Percentiles rank a stretch among this genome's conserved stretches.
Conservation (phyloP, 2,329 filamentous ascomycete species). For the Neonectria faginata region DNA sequence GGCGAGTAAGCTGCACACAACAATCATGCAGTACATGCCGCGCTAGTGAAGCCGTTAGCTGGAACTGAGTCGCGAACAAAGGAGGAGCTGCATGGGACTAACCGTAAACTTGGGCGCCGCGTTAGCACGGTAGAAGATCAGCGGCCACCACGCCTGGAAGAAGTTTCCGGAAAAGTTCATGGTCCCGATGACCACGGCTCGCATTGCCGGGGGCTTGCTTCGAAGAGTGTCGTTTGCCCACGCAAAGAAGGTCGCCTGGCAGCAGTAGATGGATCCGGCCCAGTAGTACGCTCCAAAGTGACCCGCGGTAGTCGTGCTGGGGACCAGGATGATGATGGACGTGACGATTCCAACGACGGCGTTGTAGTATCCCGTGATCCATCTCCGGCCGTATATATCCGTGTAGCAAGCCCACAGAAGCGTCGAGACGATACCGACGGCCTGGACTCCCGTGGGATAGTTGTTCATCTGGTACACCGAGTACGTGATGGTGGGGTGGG, state of each 20-base stretch:
- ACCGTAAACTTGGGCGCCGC: conserved; percentile 27
- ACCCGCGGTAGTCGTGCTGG: conserved; percentile 52
- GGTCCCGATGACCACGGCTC: conserved; percentile 47
- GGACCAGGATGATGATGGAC: conserved; percentile 22
- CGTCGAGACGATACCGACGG: conserved; percentile 25
- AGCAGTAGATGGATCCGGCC: conserved; percentile 29
- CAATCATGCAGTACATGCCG: conserved; percentile 29
- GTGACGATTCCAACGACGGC: conserved; percentile 18
- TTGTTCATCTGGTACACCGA: conserved; percentile 28
- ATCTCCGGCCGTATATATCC: conserved; percentile 48
- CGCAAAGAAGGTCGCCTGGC: conserved; percentile 55
- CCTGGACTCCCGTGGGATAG: conserved; percentile 28
- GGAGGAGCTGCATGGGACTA: neutral
- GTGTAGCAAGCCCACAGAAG: conserved; percentile 25
- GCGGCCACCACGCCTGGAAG: conserved; percentile 43
- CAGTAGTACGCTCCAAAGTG: conserved; percentile 53
- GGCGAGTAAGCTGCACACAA: conserved; percentile 19
- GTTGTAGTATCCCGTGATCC: conserved; percentile 31
- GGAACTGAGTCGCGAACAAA: neutral
- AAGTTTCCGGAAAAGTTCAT: conserved; percentile 29
- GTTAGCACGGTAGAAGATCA: conserved; percentile 49
- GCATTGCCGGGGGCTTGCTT: conserved; percentile 48
- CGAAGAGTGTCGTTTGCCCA: conserved; percentile 67
- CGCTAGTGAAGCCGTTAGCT: conserved; percentile 18
- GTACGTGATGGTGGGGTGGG: conserved; percentile 20